These are phyloP conservation scores for Basidiobolus meristosporus DNA, from an alignment of 371 early-diverging fungal species.

Conservation along the genomic window DNA sequence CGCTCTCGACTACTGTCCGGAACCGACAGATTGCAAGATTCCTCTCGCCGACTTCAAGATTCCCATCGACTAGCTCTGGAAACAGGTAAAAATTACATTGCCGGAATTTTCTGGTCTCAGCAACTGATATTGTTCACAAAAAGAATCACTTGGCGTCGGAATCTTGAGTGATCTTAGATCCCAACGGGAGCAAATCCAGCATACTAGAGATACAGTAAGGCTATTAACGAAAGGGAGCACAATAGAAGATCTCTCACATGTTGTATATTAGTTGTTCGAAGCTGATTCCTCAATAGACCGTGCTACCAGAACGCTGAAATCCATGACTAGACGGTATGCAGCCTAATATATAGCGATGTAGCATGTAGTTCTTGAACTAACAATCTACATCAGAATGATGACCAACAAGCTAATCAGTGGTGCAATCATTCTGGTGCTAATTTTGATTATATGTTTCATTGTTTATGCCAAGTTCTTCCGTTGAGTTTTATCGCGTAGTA, in stretches of 20 bases:
- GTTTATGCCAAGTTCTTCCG: too few relatives aligned
- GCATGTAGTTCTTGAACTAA: too few relatives aligned
- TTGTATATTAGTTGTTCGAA: conserved; percentile 25
- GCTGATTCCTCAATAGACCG: conserved; percentile 81
- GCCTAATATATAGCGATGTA: too few relatives aligned
- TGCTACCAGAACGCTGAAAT: conserved; percentile 67
- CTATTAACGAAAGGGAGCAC: too few relatives aligned
- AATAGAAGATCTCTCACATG: too few relatives aligned
- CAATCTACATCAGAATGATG: too few relatives aligned
- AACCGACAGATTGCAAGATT: conserved; percentile 63
- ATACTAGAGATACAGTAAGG: conserved; percentile 70
- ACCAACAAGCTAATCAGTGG: too few relatives aligned
- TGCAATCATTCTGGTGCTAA: too few relatives aligned
- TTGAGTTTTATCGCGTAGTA: too few relatives aligned
- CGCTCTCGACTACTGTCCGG: conserved; percentile 64
- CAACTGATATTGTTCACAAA: background rate
- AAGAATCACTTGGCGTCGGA: conserved; percentile 64
- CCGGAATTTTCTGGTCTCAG: background rate
- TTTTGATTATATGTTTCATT: too few relatives aligned
- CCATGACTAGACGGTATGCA: conserved; percentile 81
- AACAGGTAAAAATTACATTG: conserved; percentile 25
- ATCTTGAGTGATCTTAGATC: conserved; percentile 61
- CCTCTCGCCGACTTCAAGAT: conserved; percentile 62
- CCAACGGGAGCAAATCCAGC: conserved; percentile 79
- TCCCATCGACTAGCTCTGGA: conserved; percentile 82